Evolutionary conservation across 2,329 filamentous ascomycete genomes (phyloP).

Genomic region (Pyrenochaeta sp.): DNA sequence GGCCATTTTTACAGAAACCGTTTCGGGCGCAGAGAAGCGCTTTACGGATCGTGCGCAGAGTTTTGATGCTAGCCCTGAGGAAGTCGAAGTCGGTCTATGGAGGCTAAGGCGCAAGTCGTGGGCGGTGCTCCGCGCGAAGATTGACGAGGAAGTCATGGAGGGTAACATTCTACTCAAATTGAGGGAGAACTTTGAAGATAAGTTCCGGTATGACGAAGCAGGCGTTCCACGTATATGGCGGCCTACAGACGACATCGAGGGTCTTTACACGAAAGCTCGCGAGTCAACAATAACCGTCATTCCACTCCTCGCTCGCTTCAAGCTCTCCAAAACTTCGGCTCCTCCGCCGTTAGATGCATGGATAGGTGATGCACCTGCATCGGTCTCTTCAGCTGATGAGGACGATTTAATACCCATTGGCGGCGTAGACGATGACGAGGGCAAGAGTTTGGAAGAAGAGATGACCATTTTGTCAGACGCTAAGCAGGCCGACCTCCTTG

Average conservation of each 20-base stretch:
- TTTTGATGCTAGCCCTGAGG: conserved; percentile 90
- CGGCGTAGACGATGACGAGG: conserved; percentile 92
- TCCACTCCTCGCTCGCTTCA: conserved; percentile 86
- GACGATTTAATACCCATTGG: conserved; percentile 90
- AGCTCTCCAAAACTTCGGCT: conserved; percentile 75
- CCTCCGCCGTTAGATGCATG: conserved; percentile 85
- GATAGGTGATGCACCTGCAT: conserved; percentile 79
- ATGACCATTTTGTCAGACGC: conserved; percentile 92
- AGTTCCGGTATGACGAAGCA: conserved; percentile 95
- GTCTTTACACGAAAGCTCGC: conserved; percentile 88
- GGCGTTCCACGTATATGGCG: conserved; percentile 97
- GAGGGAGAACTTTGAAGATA: conserved; percentile 98
- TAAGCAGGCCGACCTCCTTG: conserved; percentile 89
- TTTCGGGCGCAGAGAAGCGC: conserved; percentile 82
- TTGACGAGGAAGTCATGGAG: conserved; percentile 98
- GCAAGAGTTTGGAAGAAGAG: conserved; percentile 93
- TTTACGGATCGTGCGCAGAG: conserved; percentile 90
- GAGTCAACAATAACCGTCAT: conserved; percentile 93
- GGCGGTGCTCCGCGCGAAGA: conserved; percentile 86
- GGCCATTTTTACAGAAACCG: conserved; percentile 82
- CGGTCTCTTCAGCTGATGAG: conserved; percentile 82
- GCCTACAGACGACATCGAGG: conserved; percentile 96
- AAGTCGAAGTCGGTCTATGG: conserved; percentile 94
- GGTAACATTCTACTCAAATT: conserved; percentile 95
- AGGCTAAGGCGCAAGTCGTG: conserved; percentile 92